A percentile compares a stretch with the other conserved stretches of the same genome.
Evolutionary conservation across 768 basidiomycete genomes (phyloP).

Genomic region (Panaeolus papilionaceus): DNA sequence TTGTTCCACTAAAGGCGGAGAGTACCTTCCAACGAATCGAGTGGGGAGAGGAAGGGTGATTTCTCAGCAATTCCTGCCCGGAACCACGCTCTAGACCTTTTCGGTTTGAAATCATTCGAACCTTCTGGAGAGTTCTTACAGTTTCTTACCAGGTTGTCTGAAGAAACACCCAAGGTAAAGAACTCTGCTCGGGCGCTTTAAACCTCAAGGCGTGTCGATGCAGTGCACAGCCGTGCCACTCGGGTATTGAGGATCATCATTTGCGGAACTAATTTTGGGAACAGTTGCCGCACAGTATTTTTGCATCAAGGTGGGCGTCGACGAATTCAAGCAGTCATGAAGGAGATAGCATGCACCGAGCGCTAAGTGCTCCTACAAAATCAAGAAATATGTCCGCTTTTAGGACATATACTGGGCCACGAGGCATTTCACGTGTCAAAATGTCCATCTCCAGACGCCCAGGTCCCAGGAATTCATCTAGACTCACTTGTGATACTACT

Average conservation of each 20-base stretch:
- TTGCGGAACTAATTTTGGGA: no score
- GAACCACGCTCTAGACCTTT: conserved; percentile 4
- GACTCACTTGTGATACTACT: no score
- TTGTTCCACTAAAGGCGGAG: no score
- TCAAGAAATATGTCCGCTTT: conserved; percentile 1
- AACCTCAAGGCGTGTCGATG: neutral
- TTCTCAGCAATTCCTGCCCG: neutral
- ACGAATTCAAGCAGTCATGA: no score
- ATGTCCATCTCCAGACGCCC: neutral
- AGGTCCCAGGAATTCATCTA: neutral
- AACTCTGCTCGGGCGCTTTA: neutral
- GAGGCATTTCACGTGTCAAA: conserved; percentile 14
- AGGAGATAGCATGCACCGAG: neutral
- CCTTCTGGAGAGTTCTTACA: conserved; percentile 6
- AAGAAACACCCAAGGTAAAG: neutral
- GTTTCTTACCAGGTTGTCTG: neutral
- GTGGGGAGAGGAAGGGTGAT: no score
- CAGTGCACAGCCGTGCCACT: no score
- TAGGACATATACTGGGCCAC: neutral
- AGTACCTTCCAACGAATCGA: no score
- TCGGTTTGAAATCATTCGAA: conserved; percentile 1
- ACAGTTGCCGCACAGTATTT: no score
- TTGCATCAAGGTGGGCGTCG: no score
- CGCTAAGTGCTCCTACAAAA: neutral
- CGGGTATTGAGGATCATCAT: no score